Conservation (phyloP, 2,329 filamentous ascomycete species). For the Lachnellula arida region DNA sequence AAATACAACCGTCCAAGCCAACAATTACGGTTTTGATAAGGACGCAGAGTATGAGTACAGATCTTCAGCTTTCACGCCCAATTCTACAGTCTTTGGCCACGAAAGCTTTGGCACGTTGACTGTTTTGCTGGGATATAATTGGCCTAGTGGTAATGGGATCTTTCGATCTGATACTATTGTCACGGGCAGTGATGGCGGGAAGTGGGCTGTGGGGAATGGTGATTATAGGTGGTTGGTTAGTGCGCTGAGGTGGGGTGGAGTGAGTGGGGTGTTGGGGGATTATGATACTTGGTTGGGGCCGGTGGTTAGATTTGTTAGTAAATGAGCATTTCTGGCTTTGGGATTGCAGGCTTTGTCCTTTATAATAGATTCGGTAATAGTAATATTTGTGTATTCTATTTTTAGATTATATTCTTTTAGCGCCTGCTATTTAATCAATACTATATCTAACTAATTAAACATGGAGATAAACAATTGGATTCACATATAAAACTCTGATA, state of each 20-base stretch:
- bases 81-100: slow-evolving; percentile 6
- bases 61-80: background rate
- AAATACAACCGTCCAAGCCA: slow-evolving; percentile 8
- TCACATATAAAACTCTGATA: no score
- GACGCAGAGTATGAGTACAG: background rate
- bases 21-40: slow-evolving; percentile 11
- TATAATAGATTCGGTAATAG: no score
- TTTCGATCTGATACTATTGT: slow-evolving; percentile 2
- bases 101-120: slow-evolving; percentile 6
- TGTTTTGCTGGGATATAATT: slow-evolving; percentile 1
- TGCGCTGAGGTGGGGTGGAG: slow-evolving; percentile 12
- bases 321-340: no score
- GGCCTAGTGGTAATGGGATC: slow-evolving; percentile 4
- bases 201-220: slow-evolving; percentile 5
- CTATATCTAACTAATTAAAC: no score
- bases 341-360: no score
- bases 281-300: slow-evolving; percentile 18
- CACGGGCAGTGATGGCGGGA: slow-evolving; percentile 1
- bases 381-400: no score
- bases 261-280: slow-evolving; percentile 1
- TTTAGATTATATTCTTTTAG: no score
- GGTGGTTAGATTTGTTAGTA: slow-evolving; percentile 5
- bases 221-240: slow-evolving; percentile 13
- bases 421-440: no score
- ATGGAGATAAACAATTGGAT: no score